These are phyloP conservation scores for Aspergillus taichungensis DNA, from an alignment of 495 filamentous ascomycete species.

Conservation along the genomic window DNA sequence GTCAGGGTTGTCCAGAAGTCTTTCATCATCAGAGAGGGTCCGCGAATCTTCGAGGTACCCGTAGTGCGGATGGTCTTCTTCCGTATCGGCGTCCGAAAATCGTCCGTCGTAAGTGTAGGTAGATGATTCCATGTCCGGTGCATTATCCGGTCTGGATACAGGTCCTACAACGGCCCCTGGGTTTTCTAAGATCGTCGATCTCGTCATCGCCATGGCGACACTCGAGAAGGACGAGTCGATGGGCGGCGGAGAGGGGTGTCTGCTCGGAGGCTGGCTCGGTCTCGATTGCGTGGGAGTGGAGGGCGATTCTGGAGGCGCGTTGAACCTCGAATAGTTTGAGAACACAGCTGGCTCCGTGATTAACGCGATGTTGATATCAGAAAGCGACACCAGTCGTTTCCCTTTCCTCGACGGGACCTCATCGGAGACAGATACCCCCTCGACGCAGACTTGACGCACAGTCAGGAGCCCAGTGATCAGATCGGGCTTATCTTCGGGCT, in stretches of 20 bases:
- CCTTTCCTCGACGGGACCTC: slow-evolving; percentile 31
- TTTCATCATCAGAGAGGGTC: slow-evolving; percentile 24
- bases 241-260: slow-evolving; percentile 22
- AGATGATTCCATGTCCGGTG: slow-evolving; percentile 21
- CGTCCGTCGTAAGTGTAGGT: slow-evolving; percentile 32
- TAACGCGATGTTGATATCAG: slow-evolving; percentile 53
- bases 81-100: slow-evolving; percentile 38
- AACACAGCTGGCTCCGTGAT: slow-evolving; percentile 69
- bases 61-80: slow-evolving; percentile 18
- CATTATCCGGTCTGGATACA: neutral
- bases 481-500: slow-evolving; percentile 34
- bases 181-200: slow-evolving; percentile 34
- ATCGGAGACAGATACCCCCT: slow-evolving; percentile 45
- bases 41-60: slow-evolving; percentile 25
- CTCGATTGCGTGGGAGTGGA: slow-evolving; percentile 40
- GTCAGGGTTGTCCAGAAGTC: slow-evolving; percentile 36
- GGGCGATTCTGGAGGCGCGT: slow-evolving; percentile 51
- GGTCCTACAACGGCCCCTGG: slow-evolving; percentile 5
- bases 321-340: slow-evolving; percentile 52
- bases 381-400: slow-evolving; percentile 56
- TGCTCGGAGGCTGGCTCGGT: slow-evolving; percentile 23
- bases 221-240: slow-evolving; percentile 20
- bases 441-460: slow-evolving; percentile 56
- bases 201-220: slow-evolving; percentile 28
- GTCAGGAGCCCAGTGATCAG: slow-evolving; percentile 55